Base-by-base conservation (phyloP, 768 basidiomycete genomes). In the Candolleomyces eurysporus region DNA sequence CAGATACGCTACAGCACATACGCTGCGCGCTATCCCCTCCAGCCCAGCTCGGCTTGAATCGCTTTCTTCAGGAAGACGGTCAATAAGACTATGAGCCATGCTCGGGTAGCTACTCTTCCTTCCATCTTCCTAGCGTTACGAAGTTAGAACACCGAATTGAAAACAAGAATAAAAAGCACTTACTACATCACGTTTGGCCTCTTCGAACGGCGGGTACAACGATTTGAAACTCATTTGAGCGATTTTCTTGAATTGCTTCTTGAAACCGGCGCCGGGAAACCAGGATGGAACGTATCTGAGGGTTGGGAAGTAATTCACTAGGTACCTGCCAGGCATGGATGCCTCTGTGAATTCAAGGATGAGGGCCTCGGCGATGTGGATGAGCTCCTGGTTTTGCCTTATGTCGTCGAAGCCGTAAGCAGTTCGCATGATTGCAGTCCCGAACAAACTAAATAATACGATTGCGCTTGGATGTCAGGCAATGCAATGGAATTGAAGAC, bases 221-320 rank as follows among this genome's bases (percentile, higher is more conserved):
- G 67, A 61, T 19, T 75, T 71, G 11, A 67, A 55, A 13, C 58
- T 40, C 48, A 64, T 65, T 61, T 39, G 14, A 53, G 61, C 68
- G 63, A 72, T 3, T 50, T 52, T 8, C 61, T 59, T 21, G 71
- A 69, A 54, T 62, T 67, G 46, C 64, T 64, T 72, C 58, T 75
- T 67, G 68, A 76, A 79, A 2, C 67, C 69, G 6, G 75, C 75
- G 22, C 78, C 77, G 14, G 78, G 78, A 32, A 79, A 59, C 79
- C 78, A 81, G 0, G 59, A 49, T 0, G 79, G 79, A 13, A 78
- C 62, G 58, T 78, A 69, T 19, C 69, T 73, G 50, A 79, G 59
- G 22, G 64, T 22, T 11, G 66, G 72, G 53, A 66, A 50, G n/a
- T 67, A 54, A 52, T 73, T 67, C 16, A 70, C 67, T 3, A 73